These are phyloP conservation scores for Tuber microsphaerosporum DNA, from an alignment of 495 filamentous ascomycete species.

Conservation along the genomic window DNA sequence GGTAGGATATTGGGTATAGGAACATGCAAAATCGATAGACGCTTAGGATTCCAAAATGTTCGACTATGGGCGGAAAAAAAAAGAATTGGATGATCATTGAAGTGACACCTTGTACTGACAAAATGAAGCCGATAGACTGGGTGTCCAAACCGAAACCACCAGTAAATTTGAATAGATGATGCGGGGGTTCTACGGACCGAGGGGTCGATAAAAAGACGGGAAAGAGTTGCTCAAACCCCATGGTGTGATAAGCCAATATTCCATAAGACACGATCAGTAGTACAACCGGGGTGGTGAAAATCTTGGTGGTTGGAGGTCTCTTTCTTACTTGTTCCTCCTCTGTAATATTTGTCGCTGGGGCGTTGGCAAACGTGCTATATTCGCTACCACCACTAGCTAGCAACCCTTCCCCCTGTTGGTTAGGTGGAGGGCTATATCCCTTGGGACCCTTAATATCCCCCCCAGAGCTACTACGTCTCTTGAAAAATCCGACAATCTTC, in stretches of 20 bases:
- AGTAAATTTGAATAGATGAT: constrained; percentile 69
- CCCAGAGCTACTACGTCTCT: constrained; percentile 47
- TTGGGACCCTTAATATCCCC: constrained; percentile 46
- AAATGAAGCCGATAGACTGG: constrained; percentile 74
- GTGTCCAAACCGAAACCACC: constrained; percentile 77
- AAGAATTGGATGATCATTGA: constrained; percentile 77
- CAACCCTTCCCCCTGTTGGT: constrained; percentile 36
- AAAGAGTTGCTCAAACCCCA: constrained; percentile 88
- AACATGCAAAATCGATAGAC: constrained; percentile 74
- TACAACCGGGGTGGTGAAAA: constrained; percentile 74
- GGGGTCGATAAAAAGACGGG: constrained; percentile 84
- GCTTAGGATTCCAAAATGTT: constrained; percentile 63
- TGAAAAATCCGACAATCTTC: constrained; percentile 56
- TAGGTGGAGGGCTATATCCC: constrained; percentile 37
- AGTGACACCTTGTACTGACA: constrained; percentile 83
- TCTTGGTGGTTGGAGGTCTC: constrained; percentile 44
- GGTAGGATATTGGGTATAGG: constrained; percentile 79
- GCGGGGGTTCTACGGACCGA: constrained; percentile 45
- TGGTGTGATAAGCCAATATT: constrained; percentile 88
- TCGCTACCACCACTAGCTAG: not conserved
- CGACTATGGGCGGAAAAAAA: constrained; percentile 67
- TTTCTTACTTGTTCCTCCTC: constrained; percentile 34
- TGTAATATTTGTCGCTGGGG: not conserved
- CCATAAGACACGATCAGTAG: constrained; percentile 82
- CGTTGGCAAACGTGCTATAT: constrained; percentile 21